These are phyloP conservation scores for Salisapilia sapeloensis DNA, from an alignment of 352 stramenopile genomes.

Conservation along the genomic window DNA sequence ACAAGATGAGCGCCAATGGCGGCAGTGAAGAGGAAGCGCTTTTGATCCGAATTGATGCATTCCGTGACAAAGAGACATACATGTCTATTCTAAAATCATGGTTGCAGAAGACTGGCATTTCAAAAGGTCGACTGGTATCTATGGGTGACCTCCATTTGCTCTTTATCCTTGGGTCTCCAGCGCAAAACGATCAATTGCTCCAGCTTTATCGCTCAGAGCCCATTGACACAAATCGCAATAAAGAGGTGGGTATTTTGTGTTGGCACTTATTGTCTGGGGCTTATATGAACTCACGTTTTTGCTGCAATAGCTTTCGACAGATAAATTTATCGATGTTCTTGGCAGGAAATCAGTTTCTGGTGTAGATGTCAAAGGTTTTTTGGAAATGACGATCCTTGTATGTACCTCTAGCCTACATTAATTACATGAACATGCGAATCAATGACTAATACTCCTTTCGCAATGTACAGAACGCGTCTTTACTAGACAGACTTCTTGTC, in stretches of 20 bases:
- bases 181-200: slow-evolving; percentile 26
- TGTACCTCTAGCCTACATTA: slow-evolving; percentile 1
- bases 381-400: slow-evolving; percentile 72
- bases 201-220: slow-evolving; percentile 15
- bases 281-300: slow-evolving; percentile 2
- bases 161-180: slow-evolving; percentile 21
- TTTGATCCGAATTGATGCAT: slow-evolving; percentile 50
- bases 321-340: slow-evolving; percentile 60
- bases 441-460: neutral
- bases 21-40: too few relatives aligned
- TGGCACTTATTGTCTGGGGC: neutral
- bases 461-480: slow-evolving; percentile 11
- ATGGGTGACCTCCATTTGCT: slow-evolving; percentile 45
- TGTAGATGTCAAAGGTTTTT: slow-evolving; percentile 35
- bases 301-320: slow-evolving; percentile 22
- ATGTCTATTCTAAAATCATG: slow-evolving; percentile 34
- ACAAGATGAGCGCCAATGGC: too few relatives aligned
- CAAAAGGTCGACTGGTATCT: slow-evolving; percentile 32
- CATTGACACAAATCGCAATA: slow-evolving; percentile 40
- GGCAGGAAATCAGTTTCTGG: slow-evolving; percentile 22
- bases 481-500: slow-evolving; percentile 55
- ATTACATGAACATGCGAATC: neutral
- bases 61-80: slow-evolving; percentile 39
- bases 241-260: slow-evolving; percentile 13
- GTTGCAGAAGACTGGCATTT: slow-evolving; percentile 28